Base-by-base conservation (phyloP, 2,329 filamentous ascomycete species). In the Cytospora chrysosperma region DNA sequence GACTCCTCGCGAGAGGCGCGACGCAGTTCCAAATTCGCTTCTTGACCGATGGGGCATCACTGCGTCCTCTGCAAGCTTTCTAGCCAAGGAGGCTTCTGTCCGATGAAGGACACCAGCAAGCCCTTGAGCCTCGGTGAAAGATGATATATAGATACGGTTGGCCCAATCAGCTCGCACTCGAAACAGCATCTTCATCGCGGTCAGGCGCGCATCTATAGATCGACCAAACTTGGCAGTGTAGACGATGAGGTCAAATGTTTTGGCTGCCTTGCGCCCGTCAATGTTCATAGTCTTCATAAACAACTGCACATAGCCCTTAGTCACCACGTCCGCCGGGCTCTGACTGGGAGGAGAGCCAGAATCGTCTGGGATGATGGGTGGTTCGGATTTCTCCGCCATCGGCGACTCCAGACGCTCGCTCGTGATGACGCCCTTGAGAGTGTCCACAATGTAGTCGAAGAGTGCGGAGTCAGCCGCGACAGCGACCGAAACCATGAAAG, bases 91-190 rank as follows among this genome's bases (percentile, higher is more conserved):
- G 19, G 79, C 77, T 65, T 85, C 82, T 0, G 84, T 87, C 43
- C 92, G 87, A 68, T 87, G 89, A 12, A 97, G 78, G 8, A 88
- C 83, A 19, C 86, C 83, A 30, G 93, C 91, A 27, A 97, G 79
- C 59, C 86, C 86, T 67, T 89, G 86, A 30, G 87, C 89, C 72
- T 96, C 92, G 1, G 89, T 86, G 32, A 86, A 84, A 37, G 85
- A 77, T 9, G 87, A 87, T 59, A 97, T 79, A 63, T 89, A 92
- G 4, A 97, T 83, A 52, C 88, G 85, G 68, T 93, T 86, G 12
- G 89, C 86, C 73, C 90, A 92, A 75, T 97, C 92, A 26, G 92
- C 92, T 64, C 93, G 86, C 32, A 97, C 78, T 51, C 93, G 87
- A 72, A 96, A 94, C 2, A 97, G 79, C 51, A 94, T 77, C 70